Base-by-base conservation (phyloP, 345 rosid species). In the Brassica juncea region DNA sequence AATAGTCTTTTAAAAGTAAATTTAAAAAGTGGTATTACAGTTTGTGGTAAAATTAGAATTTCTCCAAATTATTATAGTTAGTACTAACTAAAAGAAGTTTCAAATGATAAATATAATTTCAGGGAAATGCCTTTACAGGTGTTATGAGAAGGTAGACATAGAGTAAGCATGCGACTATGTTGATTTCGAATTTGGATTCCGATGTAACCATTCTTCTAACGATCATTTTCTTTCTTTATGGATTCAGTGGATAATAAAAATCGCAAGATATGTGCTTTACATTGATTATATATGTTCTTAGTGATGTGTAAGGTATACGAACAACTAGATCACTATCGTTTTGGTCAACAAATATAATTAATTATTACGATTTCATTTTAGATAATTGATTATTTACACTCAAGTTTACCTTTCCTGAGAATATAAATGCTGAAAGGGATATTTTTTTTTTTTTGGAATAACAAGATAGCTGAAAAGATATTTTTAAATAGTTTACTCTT, bases 41-140 rank as follows among this genome's bases (percentile, higher is more conserved):
- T 10, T 11, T 42, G 14, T 10, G 49, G 49, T 42, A 42, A 42
- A 42, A 42, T 42, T 42, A 42, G n/a, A 42, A 10, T 42, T 42
- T 42, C 49, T 42, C 49, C 49, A 10, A 42, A 42, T 42, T 10
- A 42, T 42, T 42, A 42, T 42, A 42, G 49, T 42, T 42, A 57
- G 14, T 58, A 4, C 32, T 25, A 59, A 23, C 32, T 59, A 59
- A 59, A 10, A 59, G 14, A 59, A 9, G 5, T 44, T 67, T 60
- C 54, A 60, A 47, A 10, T 57, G 34, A 55, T 57, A 71, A 15
- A 28, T 3, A 64, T 55, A 52, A 0, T 15, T 11, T 42, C 7
- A 62, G 75, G 54, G 3, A 69, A 74, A 62, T 52, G 10, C 44
- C 75, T 74, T 80, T 80, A 80, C 83, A 80, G 66, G 75, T 80